Conservation (phyloP, 2,329 filamentous ascomycete species). For the Coniochaeta pulveracea region DNA sequence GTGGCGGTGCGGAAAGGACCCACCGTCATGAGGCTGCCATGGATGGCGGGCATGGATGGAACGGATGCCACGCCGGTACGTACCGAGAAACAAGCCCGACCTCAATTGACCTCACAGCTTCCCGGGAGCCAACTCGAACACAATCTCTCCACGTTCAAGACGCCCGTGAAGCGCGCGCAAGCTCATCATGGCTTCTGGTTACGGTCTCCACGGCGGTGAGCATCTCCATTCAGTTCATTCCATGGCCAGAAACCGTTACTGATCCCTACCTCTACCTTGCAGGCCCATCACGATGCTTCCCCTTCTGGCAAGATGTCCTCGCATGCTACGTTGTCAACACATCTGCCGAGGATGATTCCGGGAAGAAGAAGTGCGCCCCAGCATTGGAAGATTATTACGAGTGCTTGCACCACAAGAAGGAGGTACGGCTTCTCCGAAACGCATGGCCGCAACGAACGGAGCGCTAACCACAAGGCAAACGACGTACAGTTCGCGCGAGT, state of each 20-base stretch:
- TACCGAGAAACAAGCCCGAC: slow-evolving; percentile 3
- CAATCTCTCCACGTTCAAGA: slow-evolving; percentile 4
- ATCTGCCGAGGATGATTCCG: slow-evolving; percentile 61
- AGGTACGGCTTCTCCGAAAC: slow-evolving; percentile 45
- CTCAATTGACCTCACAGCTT: slow-evolving; percentile 4
- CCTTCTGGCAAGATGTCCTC: slow-evolving; percentile 98
- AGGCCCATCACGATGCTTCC: slow-evolving; percentile 77
- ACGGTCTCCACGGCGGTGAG: slow-evolving; percentile 70
- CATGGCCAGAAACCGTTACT: slow-evolving; percentile 9
- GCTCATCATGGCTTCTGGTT: slow-evolving; percentile 64
- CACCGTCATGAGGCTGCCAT: too few species aligned
- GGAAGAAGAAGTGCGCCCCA: slow-evolving; percentile 78
- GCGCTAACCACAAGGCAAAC: slow-evolving; percentile 6
- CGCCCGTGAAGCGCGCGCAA: slow-evolving; percentile 3
- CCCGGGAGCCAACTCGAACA: slow-evolving; percentile 1
- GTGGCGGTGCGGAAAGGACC: too few species aligned
- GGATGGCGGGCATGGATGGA: too few species aligned
- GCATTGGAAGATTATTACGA: slow-evolving; percentile 96
- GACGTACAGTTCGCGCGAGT: slow-evolving; percentile 60
- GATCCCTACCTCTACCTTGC: too few species aligned
- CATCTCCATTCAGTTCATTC: slow-evolving; percentile 11
- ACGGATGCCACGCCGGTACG: too few species aligned
- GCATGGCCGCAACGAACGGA: not conserved
- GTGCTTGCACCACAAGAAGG: slow-evolving; percentile 97
- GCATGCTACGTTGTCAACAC: slow-evolving; percentile 97